Conservation (phyloP, 2,329 filamentous ascomycete species). For the Ceratocystis eucalypticola region DNA sequence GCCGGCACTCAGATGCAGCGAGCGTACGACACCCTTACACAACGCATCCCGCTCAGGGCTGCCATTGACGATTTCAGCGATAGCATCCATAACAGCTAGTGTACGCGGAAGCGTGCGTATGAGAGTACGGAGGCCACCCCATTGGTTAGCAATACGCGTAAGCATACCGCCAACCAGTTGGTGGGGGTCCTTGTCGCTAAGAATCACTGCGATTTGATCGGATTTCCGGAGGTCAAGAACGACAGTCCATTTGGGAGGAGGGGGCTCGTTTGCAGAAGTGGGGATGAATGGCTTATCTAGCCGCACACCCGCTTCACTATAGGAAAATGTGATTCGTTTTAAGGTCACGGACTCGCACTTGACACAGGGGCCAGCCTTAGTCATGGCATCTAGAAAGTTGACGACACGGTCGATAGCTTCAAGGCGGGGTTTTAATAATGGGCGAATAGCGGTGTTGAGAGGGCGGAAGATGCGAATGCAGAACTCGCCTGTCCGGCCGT, state of each 20-base stretch:
- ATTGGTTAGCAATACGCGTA: constrained; percentile 42
- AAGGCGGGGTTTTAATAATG: constrained; percentile 45
- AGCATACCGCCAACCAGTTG: constrained; percentile 48
- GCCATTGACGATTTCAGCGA: constrained; percentile 45
- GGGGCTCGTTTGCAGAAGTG: background rate
- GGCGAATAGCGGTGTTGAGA: constrained; percentile 46
- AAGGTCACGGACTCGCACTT: constrained; percentile 47
- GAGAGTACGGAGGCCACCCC: constrained; percentile 38
- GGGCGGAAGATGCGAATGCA: constrained; percentile 44
- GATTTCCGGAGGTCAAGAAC: constrained; percentile 42
- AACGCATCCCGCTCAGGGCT: constrained; percentile 34
- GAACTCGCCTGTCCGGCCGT: constrained; percentile 46
- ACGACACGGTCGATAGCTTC: constrained; percentile 58
- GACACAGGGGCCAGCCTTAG: constrained; percentile 41
- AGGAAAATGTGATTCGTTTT: constrained; percentile 53
- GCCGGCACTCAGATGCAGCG: constrained; percentile 42
- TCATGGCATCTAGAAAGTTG: constrained; percentile 53
- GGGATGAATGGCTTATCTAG: constrained; percentile 6
- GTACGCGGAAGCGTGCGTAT: constrained; percentile 45
- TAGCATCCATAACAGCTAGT: constrained; percentile 48
- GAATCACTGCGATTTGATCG: constrained; percentile 26
- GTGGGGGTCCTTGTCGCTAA: constrained; percentile 51
- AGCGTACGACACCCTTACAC: constrained; percentile 35
- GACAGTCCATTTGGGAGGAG: constrained; percentile 35
- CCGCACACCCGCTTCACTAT: constrained; percentile 31